phyloP scores from a whole-genome alignment of 2,329 filamentous ascomycete genomes.

The Aspergillus spinulosporus region DNA sequence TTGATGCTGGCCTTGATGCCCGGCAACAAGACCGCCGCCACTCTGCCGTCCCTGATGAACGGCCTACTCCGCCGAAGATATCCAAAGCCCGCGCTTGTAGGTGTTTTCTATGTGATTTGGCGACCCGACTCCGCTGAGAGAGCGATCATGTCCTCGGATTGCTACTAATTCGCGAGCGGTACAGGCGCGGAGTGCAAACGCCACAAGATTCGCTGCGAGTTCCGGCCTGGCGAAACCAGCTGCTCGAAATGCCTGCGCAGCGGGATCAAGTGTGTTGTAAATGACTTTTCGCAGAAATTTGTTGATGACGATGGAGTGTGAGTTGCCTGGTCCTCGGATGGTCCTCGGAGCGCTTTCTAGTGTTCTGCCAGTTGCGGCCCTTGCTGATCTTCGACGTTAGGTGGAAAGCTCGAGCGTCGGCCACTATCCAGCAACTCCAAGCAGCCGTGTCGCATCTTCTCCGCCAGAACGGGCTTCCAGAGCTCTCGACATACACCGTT shows the following conservation, averaged over 20 bases:
- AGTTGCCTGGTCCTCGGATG: not conserved
- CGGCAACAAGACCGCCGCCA: conserved; percentile 27
- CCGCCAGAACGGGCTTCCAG: conserved; percentile 4
- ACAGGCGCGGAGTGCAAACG: conserved; percentile 16
- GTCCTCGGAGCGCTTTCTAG: too few species aligned
- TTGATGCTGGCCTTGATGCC: conserved; percentile 37
- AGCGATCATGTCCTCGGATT: not conserved
- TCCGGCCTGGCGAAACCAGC: conserved; percentile 22
- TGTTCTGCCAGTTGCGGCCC: too few species aligned
- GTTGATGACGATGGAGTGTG: conserved; percentile 13
- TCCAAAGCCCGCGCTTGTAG: conserved; percentile 46
- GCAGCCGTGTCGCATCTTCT: conserved; percentile 10
- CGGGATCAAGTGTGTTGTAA: conserved; percentile 12
- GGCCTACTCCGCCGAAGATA: conserved; percentile 34
- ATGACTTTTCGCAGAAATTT: conserved; percentile 17
- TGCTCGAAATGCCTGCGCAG: conserved; percentile 7
- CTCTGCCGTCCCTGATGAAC: conserved; percentile 23
- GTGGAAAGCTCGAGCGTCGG: conserved; percentile 16
- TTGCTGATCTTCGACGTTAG: not conserved
- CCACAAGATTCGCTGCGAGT: conserved; percentile 15
- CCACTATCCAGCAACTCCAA: conserved; percentile 7
- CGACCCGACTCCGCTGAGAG: not conserved
- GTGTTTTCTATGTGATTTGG: conserved; percentile 17
- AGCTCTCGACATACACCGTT: not conserved
- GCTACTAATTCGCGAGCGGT: conserved; percentile 6